Percentiles rank a stretch among this genome's conserved stretches.
These are phyloP conservation scores for Eucalyptus globulus DNA, from an alignment of 345 rosid genomes.

Conservation along the genomic window DNA sequence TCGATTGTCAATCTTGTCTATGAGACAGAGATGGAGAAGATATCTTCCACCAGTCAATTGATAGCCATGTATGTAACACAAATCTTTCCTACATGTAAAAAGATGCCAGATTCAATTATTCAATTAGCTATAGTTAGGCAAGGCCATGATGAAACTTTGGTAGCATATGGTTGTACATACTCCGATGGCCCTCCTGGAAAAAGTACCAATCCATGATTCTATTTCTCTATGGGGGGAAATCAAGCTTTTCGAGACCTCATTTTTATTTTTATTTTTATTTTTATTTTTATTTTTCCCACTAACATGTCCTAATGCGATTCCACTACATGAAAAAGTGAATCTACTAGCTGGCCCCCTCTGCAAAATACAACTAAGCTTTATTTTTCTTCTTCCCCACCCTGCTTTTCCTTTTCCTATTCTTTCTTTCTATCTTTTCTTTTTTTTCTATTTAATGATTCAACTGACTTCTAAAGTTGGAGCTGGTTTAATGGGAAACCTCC, in stretches of 20 bases:
- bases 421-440: neutral
- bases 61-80: neutral
- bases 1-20: neutral
- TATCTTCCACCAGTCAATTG: neutral
- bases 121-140: neutral
- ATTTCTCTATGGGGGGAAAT: neutral
- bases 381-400: neutral
- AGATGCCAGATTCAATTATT: neutral
- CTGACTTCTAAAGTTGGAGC: neutral
- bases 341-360: constrained; percentile 15
- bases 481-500: neutral
- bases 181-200: neutral
- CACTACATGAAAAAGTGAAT: constrained; percentile 17
- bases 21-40: neutral
- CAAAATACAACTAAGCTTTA: neutral
- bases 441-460: neutral
- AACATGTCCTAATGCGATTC: constrained; percentile 15
- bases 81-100: neutral
- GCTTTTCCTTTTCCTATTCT: neutral
- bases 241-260: constrained; percentile 3
- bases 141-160: neutral
- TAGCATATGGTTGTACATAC: neutral
- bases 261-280: neutral
- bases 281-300: neutral
- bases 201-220: neutral